These are phyloP conservation scores for Pseudonectria buxi DNA, from an alignment of 2,329 filamentous ascomycete genomes.

Conservation along the genomic window DNA sequence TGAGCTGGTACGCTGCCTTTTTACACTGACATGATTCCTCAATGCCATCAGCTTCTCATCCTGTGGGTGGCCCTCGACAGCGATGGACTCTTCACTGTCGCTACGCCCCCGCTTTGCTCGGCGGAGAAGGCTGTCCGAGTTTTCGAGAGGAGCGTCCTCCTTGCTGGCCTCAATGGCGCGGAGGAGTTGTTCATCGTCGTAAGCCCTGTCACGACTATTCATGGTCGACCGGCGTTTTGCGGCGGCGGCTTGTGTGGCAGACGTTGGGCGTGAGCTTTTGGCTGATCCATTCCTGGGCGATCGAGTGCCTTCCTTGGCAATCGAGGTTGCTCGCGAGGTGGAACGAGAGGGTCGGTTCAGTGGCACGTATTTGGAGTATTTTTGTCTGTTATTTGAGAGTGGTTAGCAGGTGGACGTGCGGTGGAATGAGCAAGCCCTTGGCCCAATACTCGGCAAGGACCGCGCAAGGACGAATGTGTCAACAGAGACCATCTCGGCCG, in stretches of 20 bases:
- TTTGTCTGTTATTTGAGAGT: constrained; percentile 42
- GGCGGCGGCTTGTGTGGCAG: constrained; percentile 42
- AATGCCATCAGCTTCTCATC: constrained; percentile 17
- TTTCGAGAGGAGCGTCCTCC: constrained; percentile 56
- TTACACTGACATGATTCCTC: constrained; percentile 65
- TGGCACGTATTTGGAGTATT: constrained; percentile 60
- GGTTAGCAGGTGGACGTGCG: constrained; percentile 28
- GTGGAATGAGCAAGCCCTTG: not conserved
- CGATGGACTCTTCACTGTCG: constrained; percentile 85
- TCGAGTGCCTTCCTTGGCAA: constrained; percentile 54
- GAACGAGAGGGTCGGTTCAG: constrained; percentile 50
- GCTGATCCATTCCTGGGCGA: constrained; percentile 47
- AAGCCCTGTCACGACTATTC: constrained; percentile 92
- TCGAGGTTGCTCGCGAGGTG: constrained; percentile 56
- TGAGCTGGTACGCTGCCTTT: constrained; percentile 78
- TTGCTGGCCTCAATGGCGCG: constrained; percentile 94
- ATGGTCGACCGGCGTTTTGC: constrained; percentile 88
- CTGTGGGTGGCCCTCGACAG: constrained; percentile 9
- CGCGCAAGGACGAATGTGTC: not conserved
- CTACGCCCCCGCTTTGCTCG: constrained; percentile 79
- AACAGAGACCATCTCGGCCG: too few relatives aligned
- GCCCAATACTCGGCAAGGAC: too few relatives aligned
- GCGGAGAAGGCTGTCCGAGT: constrained; percentile 47
- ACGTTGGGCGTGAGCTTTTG: constrained; percentile 49
- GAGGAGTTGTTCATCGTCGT: constrained; percentile 85